Percentiles rank a stretch among this genome's conserved stretches.
Evolutionary conservation across 1,284 basidiomycete species (phyloP).

Genomic region (Cryptococcus neoformans): DNA sequence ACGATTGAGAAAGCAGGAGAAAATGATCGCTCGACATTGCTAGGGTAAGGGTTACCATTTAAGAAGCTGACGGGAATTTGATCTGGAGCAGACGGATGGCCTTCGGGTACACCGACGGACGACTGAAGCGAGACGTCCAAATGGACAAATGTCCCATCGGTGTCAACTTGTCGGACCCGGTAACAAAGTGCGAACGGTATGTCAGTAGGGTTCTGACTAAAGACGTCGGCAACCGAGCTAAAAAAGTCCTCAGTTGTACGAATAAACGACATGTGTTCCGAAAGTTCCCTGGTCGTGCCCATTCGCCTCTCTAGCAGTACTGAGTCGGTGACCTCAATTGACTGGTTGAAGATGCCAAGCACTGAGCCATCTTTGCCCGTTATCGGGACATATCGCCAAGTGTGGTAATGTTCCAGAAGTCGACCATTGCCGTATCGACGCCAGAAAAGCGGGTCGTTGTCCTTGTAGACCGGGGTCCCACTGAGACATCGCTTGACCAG

Average conservation of each 20-base stretch:
- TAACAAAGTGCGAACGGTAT: constrained; percentile 39
- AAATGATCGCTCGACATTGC: constrained; percentile 15
- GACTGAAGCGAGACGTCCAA: constrained; percentile 19
- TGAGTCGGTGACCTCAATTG: constrained; percentile 26
- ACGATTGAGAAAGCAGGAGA: constrained; percentile 37
- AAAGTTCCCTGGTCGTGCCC: constrained; percentile 27
- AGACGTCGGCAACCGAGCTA: constrained; percentile 17
- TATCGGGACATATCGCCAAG: constrained; percentile 38
- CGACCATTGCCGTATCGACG: constrained; percentile 18
- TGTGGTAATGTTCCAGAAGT: constrained; percentile 33
- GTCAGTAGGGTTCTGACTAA: constrained; percentile 34
- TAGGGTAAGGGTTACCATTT: constrained; percentile 13
- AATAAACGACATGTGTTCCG: constrained; percentile 28
- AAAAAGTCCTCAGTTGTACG: constrained; percentile 27
- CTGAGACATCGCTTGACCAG: constrained; percentile 11
- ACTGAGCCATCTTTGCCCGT: constrained; percentile 19
- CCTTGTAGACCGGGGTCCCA: constrained; percentile 20
- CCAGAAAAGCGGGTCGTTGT: constrained; percentile 31
- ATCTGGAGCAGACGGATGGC: constrained; percentile 19
- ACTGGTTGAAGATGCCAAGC: constrained; percentile 35
- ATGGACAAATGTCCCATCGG: background rate
- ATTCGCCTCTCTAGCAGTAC: constrained; percentile 34
- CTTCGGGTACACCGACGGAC: constrained; percentile 28
- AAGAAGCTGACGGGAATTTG: constrained; percentile 3
- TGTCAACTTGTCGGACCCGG: constrained; percentile 18